Base-by-base conservation (phyloP, 2,329 filamentous ascomycete genomes). In the Penicillium griseofulvum region DNA sequence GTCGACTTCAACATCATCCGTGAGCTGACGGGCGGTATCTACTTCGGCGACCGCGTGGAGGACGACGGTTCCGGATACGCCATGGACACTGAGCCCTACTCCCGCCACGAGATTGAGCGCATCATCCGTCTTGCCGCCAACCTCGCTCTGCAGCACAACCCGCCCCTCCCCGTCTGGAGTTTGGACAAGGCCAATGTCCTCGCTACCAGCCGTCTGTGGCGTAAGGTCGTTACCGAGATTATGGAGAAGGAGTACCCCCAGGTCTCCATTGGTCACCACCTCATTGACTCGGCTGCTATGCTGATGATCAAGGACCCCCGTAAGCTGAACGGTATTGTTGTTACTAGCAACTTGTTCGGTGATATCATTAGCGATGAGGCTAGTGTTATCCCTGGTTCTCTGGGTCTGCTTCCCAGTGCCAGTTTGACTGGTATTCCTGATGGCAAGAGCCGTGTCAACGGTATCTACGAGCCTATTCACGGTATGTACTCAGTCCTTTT, bases 201-300 rank as follows among this genome's bases (percentile, higher is more conserved):
- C 61, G 93, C 93, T 1, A 96, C 92, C 14, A 90, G 87, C 71
- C 81, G 93, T 39, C 79, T 97, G 67, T 97, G 93, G 93, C 83
- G 93, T 58, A 92, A 89, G 79, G 88, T 89, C 2, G 88, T 96
- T 42, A 86, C 84, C 38, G 90, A 96, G 77, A 82, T 91, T 55
- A 93, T 96, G 82, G 83, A 82, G 64, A 87, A 87, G 63, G 93
- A 97, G 80, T 97, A 95, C 78, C 91, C 93, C 3, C 85, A 93
- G 72, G 77, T 97, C 43, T 84, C 89, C 78, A 78, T 95, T 41
- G 85, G 87, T 62, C 93, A 96, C 74, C 92, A 97, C 73, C 83
- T 97, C 48, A 96, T 97, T 71, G 93, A 97, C 78, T 90, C 86
- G 54, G 93, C 93, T n/a, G 93, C 93, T 62, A 97, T 97, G 92